A percentile compares a stretch with the other conserved stretches of the same genome.
phyloP scores from a whole-genome alignment of 192 early-diverging fungal genomes.

The Podila epicladia region DNA sequence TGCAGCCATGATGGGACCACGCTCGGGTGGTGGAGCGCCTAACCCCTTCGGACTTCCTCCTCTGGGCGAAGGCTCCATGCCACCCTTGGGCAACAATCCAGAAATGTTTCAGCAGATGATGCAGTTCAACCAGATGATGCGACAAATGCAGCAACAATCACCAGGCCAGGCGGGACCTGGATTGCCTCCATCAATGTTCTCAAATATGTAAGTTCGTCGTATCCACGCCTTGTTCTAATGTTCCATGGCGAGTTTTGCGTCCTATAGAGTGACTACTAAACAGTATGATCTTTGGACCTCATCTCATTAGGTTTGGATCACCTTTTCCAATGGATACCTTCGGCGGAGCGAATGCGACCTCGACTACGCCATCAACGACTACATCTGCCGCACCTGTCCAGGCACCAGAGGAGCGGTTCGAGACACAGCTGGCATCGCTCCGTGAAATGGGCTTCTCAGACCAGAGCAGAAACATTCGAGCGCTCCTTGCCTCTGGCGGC shows the following conservation, averaged over 20 bases:
- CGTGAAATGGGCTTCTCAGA: slow-evolving; percentile 97
- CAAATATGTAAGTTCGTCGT: slow-evolving; percentile 20
- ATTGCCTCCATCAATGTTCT: slow-evolving; percentile 11
- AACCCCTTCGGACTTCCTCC: slow-evolving; percentile 37
- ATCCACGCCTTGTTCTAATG: not conserved
- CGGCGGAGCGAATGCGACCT: not conserved
- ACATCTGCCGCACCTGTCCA: slow-evolving; percentile 26
- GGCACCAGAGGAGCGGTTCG: slow-evolving; percentile 70
- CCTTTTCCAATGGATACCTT: slow-evolving; percentile 3
- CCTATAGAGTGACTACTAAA: not conserved
- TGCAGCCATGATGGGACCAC: slow-evolving; percentile 24
- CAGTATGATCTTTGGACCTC: not conserved
- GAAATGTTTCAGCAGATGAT: slow-evolving; percentile 53
- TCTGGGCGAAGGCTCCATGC: slow-evolving; percentile 6
- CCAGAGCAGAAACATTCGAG: slow-evolving; percentile 84
- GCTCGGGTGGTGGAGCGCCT: slow-evolving; percentile 10
- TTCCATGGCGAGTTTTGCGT: not conserved
- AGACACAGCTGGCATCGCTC: slow-evolving; percentile 73
- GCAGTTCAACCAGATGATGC: slow-evolving; percentile 51
- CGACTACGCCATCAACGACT: slow-evolving; percentile 1
- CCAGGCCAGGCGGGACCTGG: not conserved
- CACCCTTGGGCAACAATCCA: slow-evolving; percentile 29
- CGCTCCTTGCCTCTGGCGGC: slow-evolving; percentile 84
- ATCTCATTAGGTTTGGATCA: not conserved
- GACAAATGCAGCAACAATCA: slow-evolving; percentile 43